These are phyloP conservation scores for Didymella lethalis DNA, from an alignment of 2,329 filamentous ascomycete species.

Conservation along the genomic window DNA sequence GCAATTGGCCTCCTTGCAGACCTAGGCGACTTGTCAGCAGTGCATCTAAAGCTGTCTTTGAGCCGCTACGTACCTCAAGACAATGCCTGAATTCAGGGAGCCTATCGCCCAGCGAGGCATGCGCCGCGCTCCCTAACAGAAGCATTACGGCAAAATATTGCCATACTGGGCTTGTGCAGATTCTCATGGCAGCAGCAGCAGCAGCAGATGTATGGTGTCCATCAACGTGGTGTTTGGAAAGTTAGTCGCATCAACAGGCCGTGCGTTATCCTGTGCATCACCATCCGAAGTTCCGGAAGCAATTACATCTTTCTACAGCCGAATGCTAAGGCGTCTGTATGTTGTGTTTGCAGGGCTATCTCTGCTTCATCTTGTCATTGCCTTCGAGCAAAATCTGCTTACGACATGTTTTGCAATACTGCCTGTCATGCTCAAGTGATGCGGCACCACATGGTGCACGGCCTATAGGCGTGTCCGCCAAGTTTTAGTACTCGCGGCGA, in stretches of 20 bases:
- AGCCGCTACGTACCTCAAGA: slow-evolving; percentile 69
- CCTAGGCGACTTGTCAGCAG: slow-evolving; percentile 58
- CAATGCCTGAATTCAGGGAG: slow-evolving; percentile 89
- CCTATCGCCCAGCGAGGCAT: slow-evolving; percentile 82
- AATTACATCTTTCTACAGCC: too few relatives aligned
- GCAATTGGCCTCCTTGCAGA: slow-evolving; percentile 85
- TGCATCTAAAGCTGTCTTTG: neutral
- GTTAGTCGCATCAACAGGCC: slow-evolving; percentile 15
- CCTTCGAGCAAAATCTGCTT: too few relatives aligned
- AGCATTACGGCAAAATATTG: slow-evolving; percentile 33
- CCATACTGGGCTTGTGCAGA: slow-evolving; percentile 36
- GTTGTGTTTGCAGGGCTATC: too few relatives aligned
- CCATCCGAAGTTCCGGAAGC: too few relatives aligned
- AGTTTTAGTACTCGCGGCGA: neutral
- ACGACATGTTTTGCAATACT: too few relatives aligned
- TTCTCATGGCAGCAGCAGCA: slow-evolving; percentile 35
- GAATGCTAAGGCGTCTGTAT: too few relatives aligned
- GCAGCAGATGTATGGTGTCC: slow-evolving; percentile 17
- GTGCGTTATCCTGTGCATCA: too few relatives aligned
- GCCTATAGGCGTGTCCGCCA: neutral
- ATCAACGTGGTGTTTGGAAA: slow-evolving; percentile 23
- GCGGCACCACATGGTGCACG: too few relatives aligned
- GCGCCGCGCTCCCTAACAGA: slow-evolving; percentile 48
- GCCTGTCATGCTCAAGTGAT: too few relatives aligned
- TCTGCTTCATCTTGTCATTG: too few relatives aligned